These are phyloP conservation scores for Phaffomyces antillensis DNA, from an alignment of 805 yeast genomes.

Conservation along the genomic window DNA sequence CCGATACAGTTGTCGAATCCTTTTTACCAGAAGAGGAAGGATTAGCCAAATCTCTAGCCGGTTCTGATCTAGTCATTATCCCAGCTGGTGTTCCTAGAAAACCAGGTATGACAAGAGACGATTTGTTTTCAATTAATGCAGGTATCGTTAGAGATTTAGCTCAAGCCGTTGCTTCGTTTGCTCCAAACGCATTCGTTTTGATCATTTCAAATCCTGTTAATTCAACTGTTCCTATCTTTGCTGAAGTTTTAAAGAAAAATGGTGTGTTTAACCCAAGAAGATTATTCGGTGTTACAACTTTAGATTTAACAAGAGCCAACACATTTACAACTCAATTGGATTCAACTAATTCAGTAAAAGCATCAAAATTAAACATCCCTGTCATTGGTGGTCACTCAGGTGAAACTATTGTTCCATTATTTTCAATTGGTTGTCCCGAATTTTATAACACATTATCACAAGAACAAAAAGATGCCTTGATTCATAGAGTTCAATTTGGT, in stretches of 20 bases:
- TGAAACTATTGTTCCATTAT: constrained; percentile 71
- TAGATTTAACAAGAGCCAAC: constrained; percentile 73
- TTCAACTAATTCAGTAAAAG: constrained; percentile 8
- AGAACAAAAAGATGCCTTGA: constrained; percentile 47
- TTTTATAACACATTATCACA: constrained; percentile 33
- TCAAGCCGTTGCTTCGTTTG: constrained; percentile 55
- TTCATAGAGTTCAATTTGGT: constrained; percentile 77
- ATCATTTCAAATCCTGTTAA: constrained; percentile 79
- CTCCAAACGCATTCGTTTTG: constrained; percentile 60
- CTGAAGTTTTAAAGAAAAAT: constrained; percentile 65
- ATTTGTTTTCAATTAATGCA: constrained; percentile 77
- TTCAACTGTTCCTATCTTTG: constrained; percentile 79
- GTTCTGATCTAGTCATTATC: constrained; percentile 80
- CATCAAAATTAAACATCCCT: constrained; percentile 38
- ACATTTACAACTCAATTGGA: constrained; percentile 31
- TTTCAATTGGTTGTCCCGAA: constrained; percentile 45
- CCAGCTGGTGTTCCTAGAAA: constrained; percentile 90
- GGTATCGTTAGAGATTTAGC: constrained; percentile 75
- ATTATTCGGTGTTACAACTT: constrained; percentile 77
- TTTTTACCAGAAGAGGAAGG: constrained; percentile 63
- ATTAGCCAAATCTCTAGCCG: constrained; percentile 60
- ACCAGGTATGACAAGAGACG: constrained; percentile 88
- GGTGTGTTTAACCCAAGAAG: constrained; percentile 72
- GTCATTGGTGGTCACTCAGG: constrained; percentile 89
- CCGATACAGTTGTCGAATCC: constrained; percentile 59